Evolutionary conservation across 169 alveolate genomes (phyloP).

Genomic region (Plasmodium inui): DNA sequence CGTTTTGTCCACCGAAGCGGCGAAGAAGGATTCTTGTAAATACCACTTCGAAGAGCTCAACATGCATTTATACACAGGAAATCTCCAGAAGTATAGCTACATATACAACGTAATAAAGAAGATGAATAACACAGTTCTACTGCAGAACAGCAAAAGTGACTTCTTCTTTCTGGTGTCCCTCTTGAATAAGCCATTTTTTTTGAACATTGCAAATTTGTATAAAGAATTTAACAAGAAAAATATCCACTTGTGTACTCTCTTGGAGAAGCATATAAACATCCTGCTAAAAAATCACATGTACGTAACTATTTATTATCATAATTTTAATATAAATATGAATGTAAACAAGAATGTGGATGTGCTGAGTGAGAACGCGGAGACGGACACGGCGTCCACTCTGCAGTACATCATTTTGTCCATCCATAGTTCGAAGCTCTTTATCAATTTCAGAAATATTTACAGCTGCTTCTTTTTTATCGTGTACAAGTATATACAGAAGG

Average conservation of each 20-base stretch:
- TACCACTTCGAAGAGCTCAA: constrained; percentile 69
- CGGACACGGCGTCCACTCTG: constrained; percentile 6
- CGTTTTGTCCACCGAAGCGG: neutral
- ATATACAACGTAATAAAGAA: constrained; percentile 72
- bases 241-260: constrained; percentile 65
- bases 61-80: constrained; percentile 65
- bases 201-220: constrained; percentile 61
- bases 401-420: constrained; percentile 67
- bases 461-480: constrained; percentile 76
- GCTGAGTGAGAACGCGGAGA: constrained; percentile 13
- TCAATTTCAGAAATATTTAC: constrained; percentile 50
- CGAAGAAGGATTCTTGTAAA: constrained; percentile 28
- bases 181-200: constrained; percentile 70
- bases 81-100: constrained; percentile 51
- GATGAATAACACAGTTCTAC: constrained; percentile 68
- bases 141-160: constrained; percentile 69
- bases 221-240: constrained; percentile 73
- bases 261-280: constrained; percentile 72
- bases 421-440: constrained; percentile 65
- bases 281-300: constrained; percentile 70
- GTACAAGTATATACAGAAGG: constrained; percentile 57
- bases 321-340: constrained; percentile 63
- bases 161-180: constrained; percentile 68
- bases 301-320: constrained; percentile 63
- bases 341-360: constrained; percentile 56